phyloP scores from a whole-genome alignment of 768 basidiomycete species.

The Crucibulum laeve region DNA sequence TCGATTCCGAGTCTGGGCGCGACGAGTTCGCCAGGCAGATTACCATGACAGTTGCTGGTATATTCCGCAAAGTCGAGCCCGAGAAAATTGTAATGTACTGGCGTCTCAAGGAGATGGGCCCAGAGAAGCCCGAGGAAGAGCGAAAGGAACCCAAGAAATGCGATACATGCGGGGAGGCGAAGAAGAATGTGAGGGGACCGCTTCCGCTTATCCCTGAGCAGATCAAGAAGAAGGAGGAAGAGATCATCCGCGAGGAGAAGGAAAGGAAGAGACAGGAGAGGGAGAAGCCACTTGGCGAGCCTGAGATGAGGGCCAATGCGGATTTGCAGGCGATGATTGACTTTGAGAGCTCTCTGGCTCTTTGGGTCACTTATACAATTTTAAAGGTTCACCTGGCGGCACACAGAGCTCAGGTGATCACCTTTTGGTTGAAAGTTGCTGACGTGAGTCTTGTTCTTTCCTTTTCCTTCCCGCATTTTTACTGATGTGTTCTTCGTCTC shows the following conservation, averaged over 20 bases:
- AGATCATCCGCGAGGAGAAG: slow-evolving; percentile 13
- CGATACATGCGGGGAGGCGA: slow-evolving; percentile 1
- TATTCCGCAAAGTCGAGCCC: slow-evolving; percentile 35
- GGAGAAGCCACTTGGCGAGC: neutral
- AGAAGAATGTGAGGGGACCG: neutral
- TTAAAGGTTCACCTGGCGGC: slow-evolving; percentile 12
- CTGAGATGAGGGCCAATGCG: neutral
- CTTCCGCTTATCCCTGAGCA: neutral
- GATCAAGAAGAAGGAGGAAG: neutral
- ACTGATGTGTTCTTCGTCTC: neutral
- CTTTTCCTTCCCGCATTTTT: neutral
- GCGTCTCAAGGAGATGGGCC: slow-evolving; percentile 15
- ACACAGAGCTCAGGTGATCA: slow-evolving; percentile 23
- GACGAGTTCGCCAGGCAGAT: slow-evolving; percentile 43
- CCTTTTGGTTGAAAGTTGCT: slow-evolving; percentile 43
- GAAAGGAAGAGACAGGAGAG: neutral
- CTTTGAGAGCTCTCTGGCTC: slow-evolving; percentile 29
- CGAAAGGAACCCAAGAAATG: slow-evolving; percentile 14
- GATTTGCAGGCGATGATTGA: slow-evolving; percentile 25
- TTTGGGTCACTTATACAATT: slow-evolving; percentile 35
- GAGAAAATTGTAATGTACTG: slow-evolving; percentile 38
- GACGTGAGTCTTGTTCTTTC: slow-evolving; percentile 22
- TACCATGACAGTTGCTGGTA: slow-evolving; percentile 30
- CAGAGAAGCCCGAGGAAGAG: neutral
- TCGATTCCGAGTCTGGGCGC: slow-evolving; percentile 29